These are phyloP conservation scores for Phialemonium atrogriseum DNA, from an alignment of 2,329 filamentous ascomycete genomes.

Conservation along the genomic window DNA sequence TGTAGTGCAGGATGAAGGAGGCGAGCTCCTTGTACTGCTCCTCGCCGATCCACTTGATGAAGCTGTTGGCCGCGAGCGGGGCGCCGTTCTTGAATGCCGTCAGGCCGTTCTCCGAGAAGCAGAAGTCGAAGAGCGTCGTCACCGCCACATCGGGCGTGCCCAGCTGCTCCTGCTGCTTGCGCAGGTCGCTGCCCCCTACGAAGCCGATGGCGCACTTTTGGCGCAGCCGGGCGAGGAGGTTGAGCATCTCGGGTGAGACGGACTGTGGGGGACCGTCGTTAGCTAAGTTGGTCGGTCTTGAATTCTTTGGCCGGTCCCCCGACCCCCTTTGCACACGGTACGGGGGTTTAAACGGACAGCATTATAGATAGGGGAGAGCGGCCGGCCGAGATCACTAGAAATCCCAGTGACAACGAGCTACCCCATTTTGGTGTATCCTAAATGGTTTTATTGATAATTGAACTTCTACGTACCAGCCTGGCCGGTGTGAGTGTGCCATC, in stretches of 20 bases:
- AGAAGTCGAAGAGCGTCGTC: slow-evolving; percentile 88
- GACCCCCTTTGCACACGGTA: too few species aligned
- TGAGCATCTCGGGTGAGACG: slow-evolving; percentile 74
- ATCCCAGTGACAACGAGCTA: too few species aligned
- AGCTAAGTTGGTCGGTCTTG: slow-evolving; percentile 7
- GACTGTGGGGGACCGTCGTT: slow-evolving; percentile 32
- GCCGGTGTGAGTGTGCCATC: slow-evolving; percentile 85
- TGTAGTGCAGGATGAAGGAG: slow-evolving; percentile 69
- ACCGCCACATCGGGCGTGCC: slow-evolving; percentile 62
- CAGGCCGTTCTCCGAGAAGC: slow-evolving; percentile 94
- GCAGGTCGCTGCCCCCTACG: slow-evolving; percentile 86
- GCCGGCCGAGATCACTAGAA: not conserved
- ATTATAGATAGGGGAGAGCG: not conserved
- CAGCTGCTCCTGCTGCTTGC: slow-evolving; percentile 94
- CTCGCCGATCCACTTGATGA: slow-evolving; percentile 90
- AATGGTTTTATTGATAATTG: too few species aligned
- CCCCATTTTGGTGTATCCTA: too few species aligned
- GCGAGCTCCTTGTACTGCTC: slow-evolving; percentile 69
- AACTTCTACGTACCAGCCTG: slow-evolving; percentile 52
- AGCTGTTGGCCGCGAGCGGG: slow-evolving; percentile 68
- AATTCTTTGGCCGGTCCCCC: too few species aligned
- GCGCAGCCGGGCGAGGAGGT: slow-evolving; percentile 69
- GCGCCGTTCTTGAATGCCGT: slow-evolving; percentile 80
- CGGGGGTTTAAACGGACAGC: too few species aligned
- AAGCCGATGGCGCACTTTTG: slow-evolving; percentile 84